Evolutionary conservation across 768 basidiomycete species (phyloP).

Genomic region (Gymnopilus dilepis): DNA sequence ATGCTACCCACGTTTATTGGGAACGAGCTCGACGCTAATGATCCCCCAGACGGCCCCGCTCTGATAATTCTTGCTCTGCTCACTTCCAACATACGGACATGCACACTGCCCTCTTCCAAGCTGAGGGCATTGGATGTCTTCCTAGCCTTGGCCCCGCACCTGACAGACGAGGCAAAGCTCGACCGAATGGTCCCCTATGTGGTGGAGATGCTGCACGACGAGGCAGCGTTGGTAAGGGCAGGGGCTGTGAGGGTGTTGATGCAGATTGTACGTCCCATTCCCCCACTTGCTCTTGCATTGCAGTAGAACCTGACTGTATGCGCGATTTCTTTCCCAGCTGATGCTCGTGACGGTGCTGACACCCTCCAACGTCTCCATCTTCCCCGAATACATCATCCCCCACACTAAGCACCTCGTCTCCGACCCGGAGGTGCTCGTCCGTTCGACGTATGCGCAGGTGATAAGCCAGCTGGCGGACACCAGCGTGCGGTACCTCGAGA

Average conservation of each 20-base stretch:
- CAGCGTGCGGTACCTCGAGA: slow-evolving; percentile 87
- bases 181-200: slow-evolving; percentile 94
- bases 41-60: slow-evolving; percentile 50
- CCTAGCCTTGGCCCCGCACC: slow-evolving; percentile 75
- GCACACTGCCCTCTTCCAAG: slow-evolving; percentile 84
- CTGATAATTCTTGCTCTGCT: slow-evolving; percentile 86
- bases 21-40: too few relatives aligned
- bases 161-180: slow-evolving; percentile 94
- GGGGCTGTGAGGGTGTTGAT: slow-evolving; percentile 79
- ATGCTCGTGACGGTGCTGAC: slow-evolving; percentile 77
- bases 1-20: too few relatives aligned
- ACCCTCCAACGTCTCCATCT: slow-evolving; percentile 74
- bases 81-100: slow-evolving; percentile 88
- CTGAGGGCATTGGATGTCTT: slow-evolving; percentile 73
- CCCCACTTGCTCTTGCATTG: neutral
- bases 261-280: slow-evolving; percentile 68
- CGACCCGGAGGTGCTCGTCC: slow-evolving; percentile 86
- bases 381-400: slow-evolving; percentile 95
- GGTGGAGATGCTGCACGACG: slow-evolving; percentile 87
- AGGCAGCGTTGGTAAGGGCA: slow-evolving; percentile 80
- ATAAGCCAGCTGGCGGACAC: slow-evolving; percentile 87
- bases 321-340: slow-evolving; percentile 31
- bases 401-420: slow-evolving; percentile 82
- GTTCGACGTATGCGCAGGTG: slow-evolving; percentile 81
- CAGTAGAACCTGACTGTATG: neutral